Base-by-base conservation (phyloP, 148 eudicot genomes). In the Polygonum maritimum region DNA sequence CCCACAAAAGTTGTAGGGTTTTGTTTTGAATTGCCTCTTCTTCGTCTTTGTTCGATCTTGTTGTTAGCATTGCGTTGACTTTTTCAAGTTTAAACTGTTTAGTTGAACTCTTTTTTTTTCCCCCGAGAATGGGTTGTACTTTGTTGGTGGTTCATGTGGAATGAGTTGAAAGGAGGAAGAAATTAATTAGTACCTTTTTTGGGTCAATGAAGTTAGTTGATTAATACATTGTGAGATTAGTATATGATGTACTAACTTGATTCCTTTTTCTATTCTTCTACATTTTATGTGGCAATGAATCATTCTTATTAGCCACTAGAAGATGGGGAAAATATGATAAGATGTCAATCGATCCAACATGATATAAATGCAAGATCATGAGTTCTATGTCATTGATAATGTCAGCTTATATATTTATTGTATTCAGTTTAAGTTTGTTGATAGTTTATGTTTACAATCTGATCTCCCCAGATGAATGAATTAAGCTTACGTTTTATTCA, bases 11-110 rank as follows among this genome's bases (percentile, higher is more conserved):
- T 12, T 31, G 33, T 63, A 63, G 69, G 69, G 69, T 63, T 63
- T 63, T 10, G 12, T 63, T 63, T 33, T 26, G 31, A 26, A 26
- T 26, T 4, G 6, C 38, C 33, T 14, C 41, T 36, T 65, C 41
- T 35, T 60, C 31, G 31, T 26, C 31, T 26, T 26, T 26, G 31
- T 26, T 26, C 31, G 31, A 26, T 26, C 44, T 65, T 65, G 3
- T 67, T 67, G 16, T 35, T 14, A 14, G 36, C 71, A 35, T 67
- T 67, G 44, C 71, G 71, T 67, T 67, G 71, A 67, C 71, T 38
- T 67, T 36, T n/a, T n/a, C n/a, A n/a, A n/a, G n/a, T n/a, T 26
- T 26, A 15, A 22, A 67, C 2, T 36, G 71, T 67, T 36, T 67
- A 16, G 3, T 67, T 67, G 44, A 67, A 15, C 71, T 14, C 31